Conservation (phyloP, 176 grass and related monocot genomes). For the Hordeum marinum region DNA sequence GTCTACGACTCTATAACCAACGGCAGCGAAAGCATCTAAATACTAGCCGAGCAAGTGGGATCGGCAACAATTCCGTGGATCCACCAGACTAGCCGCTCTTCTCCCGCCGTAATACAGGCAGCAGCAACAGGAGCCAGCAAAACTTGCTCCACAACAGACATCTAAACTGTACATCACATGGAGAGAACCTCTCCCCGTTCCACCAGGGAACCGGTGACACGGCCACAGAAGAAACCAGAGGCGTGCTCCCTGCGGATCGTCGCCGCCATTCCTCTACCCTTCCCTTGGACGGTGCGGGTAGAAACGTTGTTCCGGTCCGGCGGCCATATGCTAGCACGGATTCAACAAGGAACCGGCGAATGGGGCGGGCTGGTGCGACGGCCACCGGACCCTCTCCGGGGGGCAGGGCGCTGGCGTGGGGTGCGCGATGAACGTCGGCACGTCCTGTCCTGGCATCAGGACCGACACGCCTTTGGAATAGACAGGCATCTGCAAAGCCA, state of each 20-base stretch:
- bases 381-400: conserved; percentile 70
- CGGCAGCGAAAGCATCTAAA: conserved; percentile 4
- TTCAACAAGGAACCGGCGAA: conserved; percentile 25
- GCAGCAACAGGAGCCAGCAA: conserved; percentile 20
- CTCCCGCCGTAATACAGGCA: conserved; percentile 19
- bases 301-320: background rate
- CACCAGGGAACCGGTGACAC: background rate
- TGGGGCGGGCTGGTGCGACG: conserved; percentile 48
- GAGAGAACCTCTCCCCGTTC: background rate
- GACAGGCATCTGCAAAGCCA: conserved; percentile 67
- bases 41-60: conserved; percentile 30
- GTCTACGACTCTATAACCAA: background rate
- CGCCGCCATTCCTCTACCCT: background rate
- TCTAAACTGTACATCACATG: conserved; percentile 10
- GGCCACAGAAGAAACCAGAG: background rate
- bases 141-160: conserved; percentile 28
- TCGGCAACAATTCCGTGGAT: conserved; percentile 21
- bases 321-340: conserved; percentile 17
- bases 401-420: conserved; percentile 61
- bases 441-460: conserved; percentile 79
- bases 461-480: conserved; percentile 88
- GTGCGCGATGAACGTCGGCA: conserved; percentile 83
- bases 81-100: background rate
- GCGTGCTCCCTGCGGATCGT: background rate
- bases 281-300: background rate